phyloP scores from a whole-genome alignment of 2,329 filamentous ascomycete species.

The Arachnomyces sp. region DNA sequence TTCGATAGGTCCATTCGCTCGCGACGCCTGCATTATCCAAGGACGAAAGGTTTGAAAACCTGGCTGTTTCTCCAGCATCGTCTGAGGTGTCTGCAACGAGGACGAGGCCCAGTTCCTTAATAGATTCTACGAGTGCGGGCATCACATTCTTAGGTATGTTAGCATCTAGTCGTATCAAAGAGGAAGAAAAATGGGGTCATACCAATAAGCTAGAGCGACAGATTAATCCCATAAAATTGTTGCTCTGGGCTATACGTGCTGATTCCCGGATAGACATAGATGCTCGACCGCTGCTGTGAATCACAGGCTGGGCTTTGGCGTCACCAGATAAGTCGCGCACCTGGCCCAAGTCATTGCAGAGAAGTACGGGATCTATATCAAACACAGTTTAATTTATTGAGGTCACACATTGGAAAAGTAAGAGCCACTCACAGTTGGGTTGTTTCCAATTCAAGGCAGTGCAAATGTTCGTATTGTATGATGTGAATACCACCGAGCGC shows the following conservation, averaged over 20 bases:
- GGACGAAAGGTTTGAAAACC: conserved; percentile 15
- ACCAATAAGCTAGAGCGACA: conserved; percentile 82
- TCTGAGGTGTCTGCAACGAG: conserved; percentile 81
- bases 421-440: conserved; percentile 65
- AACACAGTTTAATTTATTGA: not conserved
- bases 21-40: conserved; percentile 24
- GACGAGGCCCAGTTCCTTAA: conserved; percentile 89
- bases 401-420: not conserved
- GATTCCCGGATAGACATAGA: conserved; percentile 90
- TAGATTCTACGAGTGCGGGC: conserved; percentile 81
- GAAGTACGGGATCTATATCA: conserved; percentile 69
- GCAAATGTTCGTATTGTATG: conserved; percentile 83
- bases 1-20: conserved; percentile 38
- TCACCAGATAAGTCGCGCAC: conserved; percentile 33
- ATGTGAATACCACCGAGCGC: conserved; percentile 86
- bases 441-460: conserved; percentile 98
- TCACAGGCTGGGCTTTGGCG: conserved; percentile 32
- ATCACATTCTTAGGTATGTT: conserved; percentile 67
- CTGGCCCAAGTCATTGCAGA: conserved; percentile 82
- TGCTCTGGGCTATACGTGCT: conserved; percentile 83
- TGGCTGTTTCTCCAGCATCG: conserved; percentile 33
- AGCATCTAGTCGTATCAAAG: conserved; percentile 10
- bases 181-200: conserved; percentile 31
- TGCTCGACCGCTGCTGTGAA: conserved; percentile 59
- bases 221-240: conserved; percentile 97